Conservation (phyloP, 306 rosid genomes). For the Cyamopsis tetragonoloba region DNA sequence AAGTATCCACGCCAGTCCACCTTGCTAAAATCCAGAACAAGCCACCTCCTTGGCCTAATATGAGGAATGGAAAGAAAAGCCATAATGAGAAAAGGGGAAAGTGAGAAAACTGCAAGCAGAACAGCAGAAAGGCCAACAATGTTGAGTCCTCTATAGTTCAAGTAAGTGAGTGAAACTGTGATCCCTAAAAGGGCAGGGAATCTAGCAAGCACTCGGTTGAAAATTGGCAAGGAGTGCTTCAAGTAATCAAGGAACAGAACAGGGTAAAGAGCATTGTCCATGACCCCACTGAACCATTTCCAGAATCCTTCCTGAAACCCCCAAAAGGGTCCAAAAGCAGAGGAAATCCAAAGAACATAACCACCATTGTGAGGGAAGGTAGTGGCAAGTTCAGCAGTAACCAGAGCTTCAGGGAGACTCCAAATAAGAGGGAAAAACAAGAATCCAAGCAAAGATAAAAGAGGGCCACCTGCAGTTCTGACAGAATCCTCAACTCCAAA, state of each 20-base stretch:
- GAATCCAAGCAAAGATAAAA: constrained; percentile 69
- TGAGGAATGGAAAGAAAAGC: constrained; percentile 58
- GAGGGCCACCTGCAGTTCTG: constrained; percentile 77
- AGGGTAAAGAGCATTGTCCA: constrained; percentile 93
- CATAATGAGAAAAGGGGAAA: constrained; percentile 64
- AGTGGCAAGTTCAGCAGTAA: constrained; percentile 92
- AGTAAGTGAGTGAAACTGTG: constrained; percentile 60
- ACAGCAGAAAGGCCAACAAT: constrained; percentile 86
- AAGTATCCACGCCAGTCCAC: constrained; percentile 77
- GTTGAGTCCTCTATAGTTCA: constrained; percentile 84
- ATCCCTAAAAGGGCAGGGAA: constrained; percentile 67
- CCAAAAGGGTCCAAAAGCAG: constrained; percentile 91
- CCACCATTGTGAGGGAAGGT: constrained; percentile 83
- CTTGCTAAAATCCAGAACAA: constrained; percentile 46
- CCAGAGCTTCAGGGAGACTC: constrained; percentile 85
- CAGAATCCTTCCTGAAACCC: constrained; percentile 89
- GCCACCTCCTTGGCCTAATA: constrained; percentile 58
- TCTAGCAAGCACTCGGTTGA: constrained; percentile 43
- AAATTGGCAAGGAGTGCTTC: constrained; percentile 68
- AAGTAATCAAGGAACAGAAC: constrained; percentile 84
- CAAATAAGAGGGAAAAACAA: constrained; percentile 68
- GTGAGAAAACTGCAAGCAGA: constrained; percentile 68
- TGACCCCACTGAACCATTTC: constrained; percentile 96
- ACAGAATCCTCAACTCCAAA: constrained; percentile 88
- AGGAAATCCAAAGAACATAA: constrained; percentile 74